Evolutionary conservation across 2,329 filamentous ascomycete species (phyloP).

Genomic region (Fusarium algeriense): DNA sequence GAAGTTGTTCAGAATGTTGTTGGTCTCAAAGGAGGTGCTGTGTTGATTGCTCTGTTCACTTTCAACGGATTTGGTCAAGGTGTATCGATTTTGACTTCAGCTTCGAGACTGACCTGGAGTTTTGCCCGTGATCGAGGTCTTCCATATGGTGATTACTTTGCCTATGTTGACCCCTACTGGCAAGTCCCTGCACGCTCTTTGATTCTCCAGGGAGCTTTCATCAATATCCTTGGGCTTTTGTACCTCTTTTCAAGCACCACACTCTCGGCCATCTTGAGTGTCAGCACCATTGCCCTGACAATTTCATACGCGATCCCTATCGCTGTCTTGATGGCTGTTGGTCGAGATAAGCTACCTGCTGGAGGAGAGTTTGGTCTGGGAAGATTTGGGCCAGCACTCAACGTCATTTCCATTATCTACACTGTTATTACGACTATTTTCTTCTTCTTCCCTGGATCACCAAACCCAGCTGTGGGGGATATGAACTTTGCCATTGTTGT

Average conservation of each 20-base stretch:
- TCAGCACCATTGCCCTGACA: slow-evolving; percentile 68
- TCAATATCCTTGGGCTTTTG: slow-evolving; percentile 61
- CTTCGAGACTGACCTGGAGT: slow-evolving; percentile 65
- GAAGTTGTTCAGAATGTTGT: slow-evolving; percentile 56
- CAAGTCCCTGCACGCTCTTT: slow-evolving; percentile 64
- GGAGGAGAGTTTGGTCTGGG: slow-evolving; percentile 59
- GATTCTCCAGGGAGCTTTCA: slow-evolving; percentile 61
- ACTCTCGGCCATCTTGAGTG: slow-evolving; percentile 64
- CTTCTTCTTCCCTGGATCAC: slow-evolving; percentile 64
- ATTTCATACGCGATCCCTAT: slow-evolving; percentile 65
- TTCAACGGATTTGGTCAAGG: slow-evolving; percentile 68
- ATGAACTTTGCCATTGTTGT: slow-evolving; percentile 70
- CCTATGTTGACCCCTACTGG: slow-evolving; percentile 60
- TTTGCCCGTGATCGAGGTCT: slow-evolving; percentile 65
- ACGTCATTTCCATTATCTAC: slow-evolving; percentile 63
- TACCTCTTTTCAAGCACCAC: slow-evolving; percentile 67
- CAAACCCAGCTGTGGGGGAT: slow-evolving; percentile 58
- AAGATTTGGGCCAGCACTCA: slow-evolving; percentile 55
- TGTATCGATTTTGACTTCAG: slow-evolving; percentile 63
- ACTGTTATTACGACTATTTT: slow-evolving; percentile 65
- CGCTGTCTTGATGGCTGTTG: slow-evolving; percentile 58
- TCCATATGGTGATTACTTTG: slow-evolving; percentile 60
- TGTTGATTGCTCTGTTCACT: slow-evolving; percentile 64
- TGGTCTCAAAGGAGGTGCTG: slow-evolving; percentile 55
- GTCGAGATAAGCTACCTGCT: slow-evolving; percentile 63